Percentiles rank a stretch among this genome's conserved stretches.
phyloP scores from a whole-genome alignment of 2,329 filamentous ascomycete species.

The Alternaria longipes region DNA sequence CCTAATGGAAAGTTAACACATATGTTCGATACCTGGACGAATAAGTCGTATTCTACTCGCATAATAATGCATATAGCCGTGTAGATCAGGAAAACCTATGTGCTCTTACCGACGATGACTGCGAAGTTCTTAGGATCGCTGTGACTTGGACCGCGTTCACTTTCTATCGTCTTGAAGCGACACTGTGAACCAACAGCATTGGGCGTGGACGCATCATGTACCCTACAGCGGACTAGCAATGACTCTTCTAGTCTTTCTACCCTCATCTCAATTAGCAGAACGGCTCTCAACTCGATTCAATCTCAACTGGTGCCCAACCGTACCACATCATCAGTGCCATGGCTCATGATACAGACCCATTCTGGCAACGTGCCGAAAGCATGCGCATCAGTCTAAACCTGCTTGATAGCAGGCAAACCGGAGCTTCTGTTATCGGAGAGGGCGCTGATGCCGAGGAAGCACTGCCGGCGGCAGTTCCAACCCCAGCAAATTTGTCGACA shows the following conservation, averaged over 20 bases:
- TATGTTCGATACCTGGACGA: fast-evolving
- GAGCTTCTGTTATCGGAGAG: fast-evolving
- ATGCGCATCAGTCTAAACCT: background rate
- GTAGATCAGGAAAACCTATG: background rate
- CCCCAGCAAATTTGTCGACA: background rate
- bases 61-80: background rate
- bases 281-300: background rate
- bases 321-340: background rate
- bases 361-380: background rate
- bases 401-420: background rate
- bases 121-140: background rate
- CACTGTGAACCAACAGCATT: background rate
- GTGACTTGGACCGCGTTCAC: background rate
- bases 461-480: background rate
- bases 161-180: background rate
- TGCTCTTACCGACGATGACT: background rate
- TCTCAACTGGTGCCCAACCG: background rate
- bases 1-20: fast-evolving
- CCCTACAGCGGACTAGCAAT: fast-evolving
- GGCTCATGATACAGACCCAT: background rate
- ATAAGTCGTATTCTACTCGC: background rate
- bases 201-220: too few species aligned
- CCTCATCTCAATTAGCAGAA: fast-evolving
- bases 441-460: fast-evolving
- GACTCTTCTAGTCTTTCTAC: background rate